Evolutionary conservation across 345 rosid genomes (phyloP).

Genomic region (Populus euphratica): DNA sequence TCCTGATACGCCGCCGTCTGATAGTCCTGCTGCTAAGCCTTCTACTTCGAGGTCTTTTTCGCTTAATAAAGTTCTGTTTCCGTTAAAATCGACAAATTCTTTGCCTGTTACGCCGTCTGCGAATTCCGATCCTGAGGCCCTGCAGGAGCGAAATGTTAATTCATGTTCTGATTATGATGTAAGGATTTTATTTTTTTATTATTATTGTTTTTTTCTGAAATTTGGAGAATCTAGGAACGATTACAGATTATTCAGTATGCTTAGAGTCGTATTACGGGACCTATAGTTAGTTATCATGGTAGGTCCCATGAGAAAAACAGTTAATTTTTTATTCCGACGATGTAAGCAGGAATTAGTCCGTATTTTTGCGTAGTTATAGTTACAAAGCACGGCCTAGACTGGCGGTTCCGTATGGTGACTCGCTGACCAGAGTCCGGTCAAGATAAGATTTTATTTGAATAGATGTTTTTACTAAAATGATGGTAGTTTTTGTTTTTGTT

Average conservation of each 20-base stretch:
- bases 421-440: no score
- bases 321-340: no score
- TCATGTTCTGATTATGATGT: conserved; percentile 20
- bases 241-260: background rate
- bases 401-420: no score
- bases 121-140: conserved; percentile 21
- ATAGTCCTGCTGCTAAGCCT: conserved; percentile 32
- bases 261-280: no score
- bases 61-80: conserved; percentile 38
- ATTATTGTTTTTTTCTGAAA: background rate
- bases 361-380: no score
- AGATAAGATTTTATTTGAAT: no score
- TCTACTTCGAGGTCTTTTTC: conserved; percentile 46
- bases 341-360: no score
- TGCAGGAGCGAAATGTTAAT: conserved; percentile 18
- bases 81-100: conserved; percentile 39
- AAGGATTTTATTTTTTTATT: conserved; percentile 8
- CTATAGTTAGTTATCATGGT: no score
- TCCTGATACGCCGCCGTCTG: conserved; percentile 37
- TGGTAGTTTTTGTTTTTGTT: no score
- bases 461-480: no score
- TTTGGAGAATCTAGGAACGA: background rate
- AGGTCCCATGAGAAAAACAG: no score
- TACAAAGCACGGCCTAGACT: no score
- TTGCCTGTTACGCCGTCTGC: conserved; percentile 45